Evolutionary conservation across 164 flowering plant species (phyloP), one percentile per base, ranked within the genome.

Genomic region (Vitis labrusca): DNA sequence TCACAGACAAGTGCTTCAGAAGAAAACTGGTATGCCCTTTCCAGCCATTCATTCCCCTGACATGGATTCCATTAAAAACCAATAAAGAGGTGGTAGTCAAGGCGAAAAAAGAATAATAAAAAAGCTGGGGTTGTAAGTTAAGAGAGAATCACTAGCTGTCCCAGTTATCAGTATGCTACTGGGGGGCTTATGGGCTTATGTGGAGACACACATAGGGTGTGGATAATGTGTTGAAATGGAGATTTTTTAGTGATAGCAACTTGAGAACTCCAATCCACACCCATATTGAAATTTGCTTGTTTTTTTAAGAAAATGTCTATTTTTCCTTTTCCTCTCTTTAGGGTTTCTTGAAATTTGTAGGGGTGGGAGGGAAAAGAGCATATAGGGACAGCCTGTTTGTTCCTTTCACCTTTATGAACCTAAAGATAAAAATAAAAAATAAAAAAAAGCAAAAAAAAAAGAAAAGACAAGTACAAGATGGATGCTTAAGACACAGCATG

Each of bases 1-100:
- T 76, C 71, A 77, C 81, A 74, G 80, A 71, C 74, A 68, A 64
- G 61, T 47, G 68, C 29, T 76, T 74, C 77, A 70, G 75, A 68
- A 66, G 80, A 66, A 69, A 78, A 76, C 75, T 78, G 76, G 71
- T 74, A 69, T 75, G 59, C 29, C 76, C 83, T 76, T 75, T 82
- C 83, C 77, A 80, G 74, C 85, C 85, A 83, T 78, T 82, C 80
- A 79, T 82, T 82, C 82, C 44, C 73, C 88, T 83, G 91, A 85
- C 87, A 85, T 37, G 66, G 83, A 79, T 74, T 78, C 84, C 88
- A 81, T 77, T 70, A 77, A 68, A 55, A 80, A 78, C 29, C 60
- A 78, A 66, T 66, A 73, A 77, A 70, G 59, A 54, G 16, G 30
- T 37, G 5, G 58, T 17, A 51, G 58, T 53, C 44, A 53, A 49